Conservation (phyloP, 1,139 yeast genomes). For the Magnusiomyces tetraspermus region DNA sequence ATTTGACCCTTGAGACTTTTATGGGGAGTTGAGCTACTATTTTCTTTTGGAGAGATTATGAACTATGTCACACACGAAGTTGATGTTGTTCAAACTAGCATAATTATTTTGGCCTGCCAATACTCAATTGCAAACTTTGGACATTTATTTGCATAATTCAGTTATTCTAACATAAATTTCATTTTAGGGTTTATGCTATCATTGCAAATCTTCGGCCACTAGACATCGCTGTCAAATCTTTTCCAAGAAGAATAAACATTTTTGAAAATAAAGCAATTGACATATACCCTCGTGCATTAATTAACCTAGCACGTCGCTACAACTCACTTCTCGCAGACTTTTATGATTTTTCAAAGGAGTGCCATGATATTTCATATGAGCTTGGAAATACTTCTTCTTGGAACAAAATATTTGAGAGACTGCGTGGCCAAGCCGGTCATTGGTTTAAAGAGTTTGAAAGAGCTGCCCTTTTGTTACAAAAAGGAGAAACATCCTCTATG, state of each 20-base stretch:
- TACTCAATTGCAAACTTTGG: not conserved
- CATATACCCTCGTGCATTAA: not conserved
- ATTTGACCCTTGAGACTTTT: not conserved
- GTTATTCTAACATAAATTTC: not conserved
- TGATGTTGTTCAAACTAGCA: not conserved
- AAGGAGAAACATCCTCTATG: not conserved
- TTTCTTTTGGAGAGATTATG: not conserved
- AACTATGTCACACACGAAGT: not conserved
- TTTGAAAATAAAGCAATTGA: constrained; percentile 4
- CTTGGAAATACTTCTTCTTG: not conserved
- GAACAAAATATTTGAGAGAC: not conserved
- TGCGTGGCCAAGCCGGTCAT: not conserved
- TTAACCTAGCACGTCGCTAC: not conserved
- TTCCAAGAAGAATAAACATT: not conserved
- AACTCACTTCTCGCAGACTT: not conserved
- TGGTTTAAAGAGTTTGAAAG: not conserved
- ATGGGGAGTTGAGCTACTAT: not conserved
- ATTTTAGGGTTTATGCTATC: constrained; percentile 1
- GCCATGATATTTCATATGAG: not conserved
- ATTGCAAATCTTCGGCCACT: not conserved
- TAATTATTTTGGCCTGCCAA: too few species aligned
- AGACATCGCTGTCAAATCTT: not conserved
- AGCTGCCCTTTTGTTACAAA: not conserved
- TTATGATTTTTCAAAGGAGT: not conserved
- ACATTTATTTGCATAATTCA: not conserved